Conservation (phyloP, 805 yeast genomes). For the Lipomyces kockii region DNA sequence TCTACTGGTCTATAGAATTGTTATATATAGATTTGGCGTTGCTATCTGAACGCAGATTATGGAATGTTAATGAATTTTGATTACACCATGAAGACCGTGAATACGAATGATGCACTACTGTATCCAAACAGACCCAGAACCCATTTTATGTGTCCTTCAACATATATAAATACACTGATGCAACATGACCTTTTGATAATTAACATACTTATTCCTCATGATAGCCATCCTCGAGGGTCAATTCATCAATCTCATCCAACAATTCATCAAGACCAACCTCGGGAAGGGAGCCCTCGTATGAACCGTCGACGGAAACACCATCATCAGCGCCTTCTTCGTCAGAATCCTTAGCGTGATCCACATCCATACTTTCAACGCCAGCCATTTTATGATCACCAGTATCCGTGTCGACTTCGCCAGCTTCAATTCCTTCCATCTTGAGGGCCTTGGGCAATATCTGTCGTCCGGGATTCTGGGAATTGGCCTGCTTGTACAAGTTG, state of each 20-base stretch:
- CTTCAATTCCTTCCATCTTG: slow-evolving; percentile 21
- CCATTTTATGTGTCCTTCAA: background rate
- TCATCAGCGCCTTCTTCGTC: slow-evolving; percentile 18
- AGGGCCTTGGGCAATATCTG: slow-evolving; percentile 18
- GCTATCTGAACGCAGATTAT: background rate
- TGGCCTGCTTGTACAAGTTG: slow-evolving; percentile 76
- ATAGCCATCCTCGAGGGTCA: slow-evolving; percentile 70
- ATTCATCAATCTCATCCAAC: slow-evolving; percentile 90
- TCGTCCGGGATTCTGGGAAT: slow-evolving; percentile 36
- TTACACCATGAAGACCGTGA: background rate
- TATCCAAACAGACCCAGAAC: background rate
- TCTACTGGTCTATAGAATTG: background rate
- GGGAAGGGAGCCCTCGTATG: slow-evolving; percentile 51
- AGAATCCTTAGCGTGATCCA: slow-evolving; percentile 1
- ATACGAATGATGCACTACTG: background rate
- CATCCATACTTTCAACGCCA: slow-evolving; percentile 4
- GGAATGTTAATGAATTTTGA: background rate
- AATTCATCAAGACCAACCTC: slow-evolving; percentile 88
- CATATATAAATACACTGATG: background rate
- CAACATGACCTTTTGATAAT: background rate
- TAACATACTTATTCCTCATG: slow-evolving; percentile 10
- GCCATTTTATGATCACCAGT: slow-evolving; percentile 25
- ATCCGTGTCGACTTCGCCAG: slow-evolving; percentile 28
- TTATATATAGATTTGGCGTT: slow-evolving; percentile 1
- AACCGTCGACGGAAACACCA: slow-evolving; percentile 34